Evolutionary conservation across 768 basidiomycete genomes (phyloP), one percentile per base, ranked within the genome.

Genomic region (Leccinum boreale): DNA sequence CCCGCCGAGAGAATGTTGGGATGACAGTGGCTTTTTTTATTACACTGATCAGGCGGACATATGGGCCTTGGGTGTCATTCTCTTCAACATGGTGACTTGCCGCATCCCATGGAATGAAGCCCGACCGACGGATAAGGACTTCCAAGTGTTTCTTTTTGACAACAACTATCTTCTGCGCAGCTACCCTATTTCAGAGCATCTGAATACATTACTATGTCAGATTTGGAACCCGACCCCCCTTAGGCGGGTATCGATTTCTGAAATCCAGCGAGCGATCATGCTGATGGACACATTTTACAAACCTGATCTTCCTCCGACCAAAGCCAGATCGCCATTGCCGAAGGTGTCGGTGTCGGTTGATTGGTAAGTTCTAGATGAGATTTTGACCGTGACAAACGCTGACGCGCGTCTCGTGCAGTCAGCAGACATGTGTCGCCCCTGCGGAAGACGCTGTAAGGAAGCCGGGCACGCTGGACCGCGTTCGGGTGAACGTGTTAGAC

Each of bases 21-120:
- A 77, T 50, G 75, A 79, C 33, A 62, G 73, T 39, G 65, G 75
- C 58, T 58, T 52, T 2, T 46, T 12, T 1, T 64, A 64, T 44
- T 60, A 70, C 21, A 57, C 62, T 1, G 59, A 58, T 48, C 24
- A 67, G 28, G 79, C 24, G 14, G 88, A 90, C 62, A 77, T 89
- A 58, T 90, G 89, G 89, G 79, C 88, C 14, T 71, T 90, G 21
- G 89, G 87, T 14, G 80, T 96, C 53, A 90, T 96, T 62, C 82
- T 96, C 52, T 83, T 87, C 67, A 94, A 92, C 73, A 84, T 96
- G 75, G 84, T 90, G 52, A 86, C 86, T 54, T 83, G 85, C 14
- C 42, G 24, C 17, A 58, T 35, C 24, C 62, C 66, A 10, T 67
- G 66, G 66, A 53, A 59, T 3, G 64, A 57, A 39, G 64, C 66